Percentiles rank a stretch among this genome's conserved stretches.
Evolutionary conservation across 768 basidiomycete genomes (phyloP).

Genomic region (Psilocybe sp.): DNA sequence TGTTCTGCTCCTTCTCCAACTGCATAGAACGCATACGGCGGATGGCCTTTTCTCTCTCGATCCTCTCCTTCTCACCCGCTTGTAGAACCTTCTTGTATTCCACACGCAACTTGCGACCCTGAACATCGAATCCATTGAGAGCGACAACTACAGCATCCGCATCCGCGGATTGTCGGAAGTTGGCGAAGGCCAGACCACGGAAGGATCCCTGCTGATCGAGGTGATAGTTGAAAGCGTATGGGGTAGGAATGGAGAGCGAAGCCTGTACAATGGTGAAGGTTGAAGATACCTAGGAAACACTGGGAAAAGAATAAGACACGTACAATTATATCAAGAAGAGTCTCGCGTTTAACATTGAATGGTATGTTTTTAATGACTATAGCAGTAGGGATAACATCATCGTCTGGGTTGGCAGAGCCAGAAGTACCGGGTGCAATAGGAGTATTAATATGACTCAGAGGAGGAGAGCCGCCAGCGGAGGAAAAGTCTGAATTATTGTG

Average conservation of each 20-base stretch:
- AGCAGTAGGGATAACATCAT: slow-evolving; percentile 97
- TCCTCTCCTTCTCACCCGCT: slow-evolving; percentile 97
- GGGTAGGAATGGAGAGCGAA: slow-evolving; percentile 90
- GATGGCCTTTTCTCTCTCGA: slow-evolving; percentile 97
- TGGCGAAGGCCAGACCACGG: slow-evolving; percentile 97
- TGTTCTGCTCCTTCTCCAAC: slow-evolving; percentile 77
- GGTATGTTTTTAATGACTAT: slow-evolving; percentile 99
- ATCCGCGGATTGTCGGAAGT: slow-evolving; percentile 88
- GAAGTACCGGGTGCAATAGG: slow-evolving; percentile 50
- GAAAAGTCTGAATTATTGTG: slow-evolving; percentile 89
- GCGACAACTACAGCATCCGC: slow-evolving; percentile 96
- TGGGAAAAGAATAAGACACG: slow-evolving; percentile 33
- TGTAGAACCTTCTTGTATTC: slow-evolving; percentile 99
- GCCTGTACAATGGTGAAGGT: slow-evolving; percentile 43
- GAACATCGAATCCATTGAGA: slow-evolving; percentile 93
- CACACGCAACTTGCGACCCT: slow-evolving; percentile 94
- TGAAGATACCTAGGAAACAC: slow-evolving; percentile 12
- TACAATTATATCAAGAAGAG: slow-evolving; percentile 94
- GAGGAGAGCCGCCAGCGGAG: slow-evolving; percentile 82
- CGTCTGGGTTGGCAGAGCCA: slow-evolving; percentile 52
- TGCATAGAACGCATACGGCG: slow-evolving; percentile 98
- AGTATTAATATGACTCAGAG: slow-evolving; percentile 45
- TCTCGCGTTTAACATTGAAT: slow-evolving; percentile 97
- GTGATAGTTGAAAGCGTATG: slow-evolving; percentile 99
- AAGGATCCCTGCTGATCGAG: slow-evolving; percentile 95